Conservation (phyloP, 1,139 yeast species). For the Hyphopichia wangnamkhiaoensis region DNA sequence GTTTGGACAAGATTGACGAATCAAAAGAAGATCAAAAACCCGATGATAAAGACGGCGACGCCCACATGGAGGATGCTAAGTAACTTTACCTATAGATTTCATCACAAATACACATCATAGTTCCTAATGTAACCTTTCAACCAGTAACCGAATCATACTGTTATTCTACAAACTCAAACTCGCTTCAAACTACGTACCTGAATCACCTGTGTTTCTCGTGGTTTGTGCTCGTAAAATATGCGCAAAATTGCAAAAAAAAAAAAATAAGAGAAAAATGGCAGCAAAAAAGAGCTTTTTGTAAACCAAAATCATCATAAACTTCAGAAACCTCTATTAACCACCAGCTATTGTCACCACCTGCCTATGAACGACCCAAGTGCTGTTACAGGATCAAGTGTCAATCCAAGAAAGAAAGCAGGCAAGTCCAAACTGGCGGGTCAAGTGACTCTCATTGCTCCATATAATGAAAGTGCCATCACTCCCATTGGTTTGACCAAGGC, state of each 20-base stretch:
- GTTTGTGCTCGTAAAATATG: neutral
- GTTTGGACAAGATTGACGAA: slow-evolving; percentile 39
- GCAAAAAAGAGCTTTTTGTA: neutral
- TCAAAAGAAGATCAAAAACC: slow-evolving; percentile 19
- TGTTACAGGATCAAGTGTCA: neutral
- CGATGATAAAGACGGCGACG: slow-evolving; percentile 19
- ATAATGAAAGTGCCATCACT: slow-evolving; percentile 20
- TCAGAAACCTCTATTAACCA: no score
- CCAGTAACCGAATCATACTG: no score
- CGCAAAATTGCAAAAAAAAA: slow-evolving; percentile 2
- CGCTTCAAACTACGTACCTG: neutral
- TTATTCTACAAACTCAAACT: no score
- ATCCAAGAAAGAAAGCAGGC: neutral
- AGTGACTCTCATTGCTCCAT: slow-evolving; percentile 14
- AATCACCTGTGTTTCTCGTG: neutral
- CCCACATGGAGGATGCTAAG: slow-evolving; percentile 18
- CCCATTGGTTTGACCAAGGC: slow-evolving; percentile 51
- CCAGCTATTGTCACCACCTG: no score
- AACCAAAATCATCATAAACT: no score
- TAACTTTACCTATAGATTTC: slow-evolving; percentile 5
- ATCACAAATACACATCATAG: neutral
- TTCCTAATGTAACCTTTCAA: no score
- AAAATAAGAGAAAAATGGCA: neutral
- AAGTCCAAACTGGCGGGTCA: neutral
- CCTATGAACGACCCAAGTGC: neutral